Evolutionary conservation across 2,329 filamentous ascomycete species (phyloP).

Genomic region (Neofusicoccum parvum): DNA sequence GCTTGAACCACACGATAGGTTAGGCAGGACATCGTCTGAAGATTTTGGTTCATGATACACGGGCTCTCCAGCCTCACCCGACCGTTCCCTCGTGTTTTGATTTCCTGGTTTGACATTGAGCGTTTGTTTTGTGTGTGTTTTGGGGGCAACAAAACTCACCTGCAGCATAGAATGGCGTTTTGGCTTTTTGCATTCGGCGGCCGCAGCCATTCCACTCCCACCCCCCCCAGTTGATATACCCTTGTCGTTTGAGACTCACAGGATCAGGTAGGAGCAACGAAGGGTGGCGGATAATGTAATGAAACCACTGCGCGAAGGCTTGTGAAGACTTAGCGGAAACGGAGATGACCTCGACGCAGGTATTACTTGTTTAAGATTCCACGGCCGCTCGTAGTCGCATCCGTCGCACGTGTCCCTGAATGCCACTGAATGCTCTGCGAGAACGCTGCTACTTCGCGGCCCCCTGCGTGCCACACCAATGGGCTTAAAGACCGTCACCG

Average conservation of each 20-base stretch:
- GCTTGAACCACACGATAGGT: slow-evolving; percentile 21
- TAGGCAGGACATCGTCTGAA: slow-evolving; percentile 18
- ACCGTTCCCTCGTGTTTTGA: background rate
- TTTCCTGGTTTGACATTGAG: background rate
- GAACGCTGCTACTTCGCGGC: background rate
- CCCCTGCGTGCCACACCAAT: background rate
- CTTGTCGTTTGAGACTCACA: slow-evolving; percentile 11
- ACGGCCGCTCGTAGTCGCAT: background rate
- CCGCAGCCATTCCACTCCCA: slow-evolving; percentile 3
- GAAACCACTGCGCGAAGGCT: background rate
- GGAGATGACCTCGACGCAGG: background rate
- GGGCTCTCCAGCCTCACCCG: background rate
- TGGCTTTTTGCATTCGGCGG: background rate
- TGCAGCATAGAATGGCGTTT: slow-evolving; percentile 16
- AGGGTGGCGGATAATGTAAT: slow-evolving; percentile 8
- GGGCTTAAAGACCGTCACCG: slow-evolving; percentile 6
- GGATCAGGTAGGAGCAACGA: background rate
- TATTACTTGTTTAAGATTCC: background rate
- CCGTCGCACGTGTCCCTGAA: background rate
- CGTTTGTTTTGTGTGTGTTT: background rate
- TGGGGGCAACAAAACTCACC: slow-evolving; percentile 9
- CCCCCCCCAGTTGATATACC: background rate
- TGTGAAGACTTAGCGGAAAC: background rate
- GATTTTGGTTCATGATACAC: slow-evolving; percentile 18
- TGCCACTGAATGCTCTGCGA: background rate